Evolutionary conservation across 2,329 filamentous ascomycete species (phyloP).

Genomic region (Aspergillus sp.): DNA sequence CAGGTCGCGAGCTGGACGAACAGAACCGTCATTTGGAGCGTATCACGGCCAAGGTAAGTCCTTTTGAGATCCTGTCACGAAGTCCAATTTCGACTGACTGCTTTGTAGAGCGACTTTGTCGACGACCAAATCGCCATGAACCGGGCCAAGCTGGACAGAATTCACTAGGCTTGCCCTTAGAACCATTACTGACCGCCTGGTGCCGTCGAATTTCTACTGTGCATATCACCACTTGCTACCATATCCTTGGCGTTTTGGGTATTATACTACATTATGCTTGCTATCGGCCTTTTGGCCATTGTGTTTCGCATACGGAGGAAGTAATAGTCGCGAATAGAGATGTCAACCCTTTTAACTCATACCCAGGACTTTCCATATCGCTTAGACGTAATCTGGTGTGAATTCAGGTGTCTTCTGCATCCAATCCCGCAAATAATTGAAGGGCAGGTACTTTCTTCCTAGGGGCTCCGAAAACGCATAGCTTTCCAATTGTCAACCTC

Average conservation of each 20-base stretch:
- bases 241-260: slow-evolving; percentile 28
- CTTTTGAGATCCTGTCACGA: not conserved
- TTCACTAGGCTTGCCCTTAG: slow-evolving; percentile 31
- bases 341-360: not conserved
- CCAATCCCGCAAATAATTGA: not conserved
- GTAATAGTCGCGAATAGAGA: slow-evolving; percentile 8
- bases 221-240: slow-evolving; percentile 17
- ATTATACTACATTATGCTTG: slow-evolving; percentile 11
- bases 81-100: slow-evolving; percentile 23
- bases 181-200: slow-evolving; percentile 28
- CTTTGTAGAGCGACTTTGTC: slow-evolving; percentile 71
- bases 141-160: slow-evolving; percentile 67
- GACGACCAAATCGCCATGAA: slow-evolving; percentile 81
- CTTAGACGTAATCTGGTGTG: not conserved
- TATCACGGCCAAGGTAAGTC: slow-evolving; percentile 72
- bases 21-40: slow-evolving; percentile 78
- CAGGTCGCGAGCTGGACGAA: slow-evolving; percentile 71
- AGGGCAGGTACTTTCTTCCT: not conserved
- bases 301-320: slow-evolving; percentile 5
- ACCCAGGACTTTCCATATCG: too few relatives aligned
- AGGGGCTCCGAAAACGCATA: too few relatives aligned
- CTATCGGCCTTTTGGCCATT: slow-evolving; percentile 1
- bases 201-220: slow-evolving; percentile 26
- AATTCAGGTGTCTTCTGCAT: not conserved
- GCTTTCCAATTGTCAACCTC: too few relatives aligned